Evolutionary conservation across 2,329 filamentous ascomycete species (phyloP), one percentile per base, ranked within the genome.

Genomic region (Berkeleyomyces basicola): DNA sequence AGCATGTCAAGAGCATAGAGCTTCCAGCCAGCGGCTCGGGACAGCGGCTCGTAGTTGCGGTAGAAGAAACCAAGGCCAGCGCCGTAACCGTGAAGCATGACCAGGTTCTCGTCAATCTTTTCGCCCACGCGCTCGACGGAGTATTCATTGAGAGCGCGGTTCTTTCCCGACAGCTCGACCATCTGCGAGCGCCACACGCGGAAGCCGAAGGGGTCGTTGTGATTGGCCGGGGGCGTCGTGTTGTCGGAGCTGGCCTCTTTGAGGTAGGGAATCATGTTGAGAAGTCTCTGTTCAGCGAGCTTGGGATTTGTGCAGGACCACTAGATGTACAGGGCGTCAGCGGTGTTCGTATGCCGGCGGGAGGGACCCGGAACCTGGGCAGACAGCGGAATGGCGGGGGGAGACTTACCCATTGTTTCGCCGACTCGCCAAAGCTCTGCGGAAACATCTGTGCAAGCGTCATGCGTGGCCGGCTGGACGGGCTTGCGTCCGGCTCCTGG

Each of bases 31-130:
- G 80, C 78, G 0, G 84, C 76, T 16, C 91, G 84, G 55, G 86
- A 91, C 42, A 99, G 75, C 4, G 86, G 84, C 73, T 99, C 93
- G 65, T 95, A 96, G 72, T 99, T 99, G 75, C 93, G 92, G 79
- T 96, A 99, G 78, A 95, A 99, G 75, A 99, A 97, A 31, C 92
- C 93, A 0, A 99, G 79, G 0, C 93, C 93, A 1, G 93, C 93
- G 57, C 93, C 93, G 72, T 99, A 99, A 65, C 93, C 93, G 71
- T 99, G 93, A 3, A 99, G 77, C 83, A 99, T 95, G 53, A 99
- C 92, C 14, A 99, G 78, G 51, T 89, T 93, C 70, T 97, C 86
- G 57, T 95, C 86, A 0, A 83, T 82, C 3, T 85, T 74, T 70
- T 96, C 91, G 43, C 84, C 89, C 0, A 90, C 75, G 59, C 91